Conservation (phyloP, 225 moss, liverwort and hornwort genomes). For the Neckera pumila region DNA sequence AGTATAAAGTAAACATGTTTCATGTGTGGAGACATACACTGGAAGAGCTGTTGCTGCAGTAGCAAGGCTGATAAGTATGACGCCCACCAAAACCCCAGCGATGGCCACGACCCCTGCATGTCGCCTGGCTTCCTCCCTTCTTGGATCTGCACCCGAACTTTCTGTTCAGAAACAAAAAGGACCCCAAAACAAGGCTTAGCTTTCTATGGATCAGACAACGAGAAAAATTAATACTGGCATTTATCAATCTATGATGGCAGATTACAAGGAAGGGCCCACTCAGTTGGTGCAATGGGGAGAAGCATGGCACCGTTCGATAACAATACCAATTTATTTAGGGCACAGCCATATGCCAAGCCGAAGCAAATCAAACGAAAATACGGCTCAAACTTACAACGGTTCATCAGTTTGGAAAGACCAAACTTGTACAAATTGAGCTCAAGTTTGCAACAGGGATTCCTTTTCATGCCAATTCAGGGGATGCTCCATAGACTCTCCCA, state of each 20-base stretch:
- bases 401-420: background rate
- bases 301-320: background rate
- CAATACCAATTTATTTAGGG: background rate
- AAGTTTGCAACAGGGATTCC: background rate
- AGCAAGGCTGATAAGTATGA: constrained; percentile 50
- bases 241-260: background rate
- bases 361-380: background rate
- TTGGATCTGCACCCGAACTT: constrained; percentile 20
- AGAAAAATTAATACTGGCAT: background rate
- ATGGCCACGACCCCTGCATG: constrained; percentile 70
- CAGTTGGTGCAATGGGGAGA: background rate
- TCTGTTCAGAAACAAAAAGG: background rate
- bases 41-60: constrained; percentile 55
- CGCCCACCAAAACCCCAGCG: constrained; percentile 45
- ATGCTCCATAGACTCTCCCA: background rate
- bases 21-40: constrained; percentile 14
- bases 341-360: background rate
- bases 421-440: background rate
- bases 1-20: background rate
- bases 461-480: background rate
- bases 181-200: background rate
- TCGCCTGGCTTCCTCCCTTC: constrained; percentile 80
- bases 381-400: background rate
- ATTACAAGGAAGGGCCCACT: background rate
- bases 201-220: background rate